Evolutionary conservation across 2,329 filamentous ascomycete species (phyloP).

Genomic region (Pestalotiopsis fici): DNA sequence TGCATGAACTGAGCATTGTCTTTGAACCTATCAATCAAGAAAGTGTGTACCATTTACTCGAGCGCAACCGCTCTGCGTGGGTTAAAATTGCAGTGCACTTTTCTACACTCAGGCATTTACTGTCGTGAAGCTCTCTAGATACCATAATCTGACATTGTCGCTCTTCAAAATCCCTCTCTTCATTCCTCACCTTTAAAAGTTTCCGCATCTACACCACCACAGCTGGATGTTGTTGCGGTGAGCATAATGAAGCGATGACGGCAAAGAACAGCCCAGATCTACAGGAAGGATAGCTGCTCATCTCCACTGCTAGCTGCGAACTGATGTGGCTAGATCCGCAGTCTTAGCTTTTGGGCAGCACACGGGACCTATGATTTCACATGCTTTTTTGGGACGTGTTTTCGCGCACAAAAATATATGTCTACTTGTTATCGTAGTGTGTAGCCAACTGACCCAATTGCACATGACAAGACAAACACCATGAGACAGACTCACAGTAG

Average conservation of each 20-base stretch:
- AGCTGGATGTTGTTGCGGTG: not conserved
- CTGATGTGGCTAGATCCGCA: conserved; percentile 2
- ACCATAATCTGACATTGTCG: not conserved
- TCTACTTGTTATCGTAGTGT: not conserved
- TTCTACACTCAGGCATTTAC: too few relatives aligned
- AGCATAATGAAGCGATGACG: not conserved
- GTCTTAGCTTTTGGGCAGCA: conserved; percentile 9
- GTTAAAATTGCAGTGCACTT: not conserved
- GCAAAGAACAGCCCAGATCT: not conserved
- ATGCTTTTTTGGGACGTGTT: conserved; percentile 12
- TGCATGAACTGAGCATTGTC: not conserved
- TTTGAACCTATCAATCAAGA: not conserved
- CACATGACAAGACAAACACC: not conserved
- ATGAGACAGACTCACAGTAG: not conserved
- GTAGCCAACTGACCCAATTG: not conserved
- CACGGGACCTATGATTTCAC: conserved; percentile 18
- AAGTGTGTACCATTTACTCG: too few relatives aligned
- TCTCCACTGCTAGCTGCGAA: not conserved
- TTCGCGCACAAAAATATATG: not conserved
- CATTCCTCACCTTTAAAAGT: not conserved
- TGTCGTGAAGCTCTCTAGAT: too few relatives aligned
- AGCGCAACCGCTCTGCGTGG: not conserved
- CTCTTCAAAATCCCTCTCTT: not conserved
- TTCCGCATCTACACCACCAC: not conserved
- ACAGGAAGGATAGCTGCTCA: not conserved